Evolutionary conservation across 768 basidiomycete species (phyloP).

Genomic region (Auricularia heimuer): DNA sequence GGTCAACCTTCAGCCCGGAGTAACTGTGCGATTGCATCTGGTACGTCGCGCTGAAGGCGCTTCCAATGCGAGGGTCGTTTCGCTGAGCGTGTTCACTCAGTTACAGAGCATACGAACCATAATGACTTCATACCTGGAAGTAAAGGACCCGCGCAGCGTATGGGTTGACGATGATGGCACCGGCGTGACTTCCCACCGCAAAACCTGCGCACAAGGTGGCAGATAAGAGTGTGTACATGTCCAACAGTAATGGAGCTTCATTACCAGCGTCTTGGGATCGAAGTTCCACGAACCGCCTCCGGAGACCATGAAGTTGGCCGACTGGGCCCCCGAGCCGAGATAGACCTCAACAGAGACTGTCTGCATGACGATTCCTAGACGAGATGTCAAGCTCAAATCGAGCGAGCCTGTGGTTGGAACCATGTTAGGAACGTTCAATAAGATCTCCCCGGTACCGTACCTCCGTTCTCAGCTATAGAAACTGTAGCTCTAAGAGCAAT

Average conservation of each 20-base stretch:
- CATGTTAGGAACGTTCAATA: neutral
- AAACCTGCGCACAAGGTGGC: slow-evolving; percentile 31
- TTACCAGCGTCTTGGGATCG: slow-evolving; percentile 56
- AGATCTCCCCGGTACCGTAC: slow-evolving; percentile 15
- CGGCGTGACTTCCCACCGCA: slow-evolving; percentile 71
- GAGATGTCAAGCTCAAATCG: slow-evolving; percentile 52
- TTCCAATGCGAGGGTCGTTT: slow-evolving; percentile 49
- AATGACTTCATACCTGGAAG: slow-evolving; percentile 36
- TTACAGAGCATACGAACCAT: neutral
- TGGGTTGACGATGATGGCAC: slow-evolving; percentile 56
- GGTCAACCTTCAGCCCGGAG: slow-evolving; percentile 76
- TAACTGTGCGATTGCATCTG: slow-evolving; percentile 61
- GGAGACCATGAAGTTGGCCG: slow-evolving; percentile 61
- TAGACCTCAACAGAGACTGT: slow-evolving; percentile 60
- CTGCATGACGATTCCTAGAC: slow-evolving; percentile 58
- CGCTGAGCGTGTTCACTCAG: slow-evolving; percentile 20
- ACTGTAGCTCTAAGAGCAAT: slow-evolving; percentile 24
- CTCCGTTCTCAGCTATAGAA: slow-evolving; percentile 31
- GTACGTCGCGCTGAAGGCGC: slow-evolving; percentile 64
- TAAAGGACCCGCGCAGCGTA: slow-evolving; percentile 71
- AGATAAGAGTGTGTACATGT: slow-evolving; percentile 1
- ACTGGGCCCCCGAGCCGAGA: slow-evolving; percentile 63
- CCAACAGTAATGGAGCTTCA: neutral
- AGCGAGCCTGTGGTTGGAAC: slow-evolving; percentile 37
- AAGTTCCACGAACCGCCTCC: slow-evolving; percentile 69